Evolutionary conservation across 2,329 filamentous ascomycete species (phyloP).

Genomic region (Rosellinia necatrix): DNA sequence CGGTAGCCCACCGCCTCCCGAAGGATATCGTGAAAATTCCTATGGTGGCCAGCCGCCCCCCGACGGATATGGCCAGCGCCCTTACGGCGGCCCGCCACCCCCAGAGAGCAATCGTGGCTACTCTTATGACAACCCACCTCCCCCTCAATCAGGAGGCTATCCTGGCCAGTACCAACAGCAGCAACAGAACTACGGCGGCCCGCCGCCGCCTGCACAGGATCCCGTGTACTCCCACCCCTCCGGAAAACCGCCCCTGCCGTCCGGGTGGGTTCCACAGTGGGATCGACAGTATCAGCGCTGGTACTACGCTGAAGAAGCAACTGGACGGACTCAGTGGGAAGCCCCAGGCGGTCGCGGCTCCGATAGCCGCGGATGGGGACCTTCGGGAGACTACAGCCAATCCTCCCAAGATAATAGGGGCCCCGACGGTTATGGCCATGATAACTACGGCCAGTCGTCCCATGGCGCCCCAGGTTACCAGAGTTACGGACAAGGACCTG

Average conservation of each 20-base stretch:
- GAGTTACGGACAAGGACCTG: no score
- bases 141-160: constrained; percentile 21
- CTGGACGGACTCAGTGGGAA: constrained; percentile 68
- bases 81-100: not conserved
- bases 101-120: not conserved
- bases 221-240: constrained; percentile 43
- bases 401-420: no score
- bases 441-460: constrained; percentile 27
- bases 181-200: constrained; percentile 27
- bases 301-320: constrained; percentile 67
- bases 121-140: constrained; percentile 1
- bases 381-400: constrained; percentile 32
- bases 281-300: constrained; percentile 65
- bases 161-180: constrained; percentile 27
- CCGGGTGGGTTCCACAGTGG: constrained; percentile 67
- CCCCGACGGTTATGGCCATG: constrained; percentile 12
- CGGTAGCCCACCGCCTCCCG: not conserved
- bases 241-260: constrained; percentile 56
- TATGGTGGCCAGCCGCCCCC: constrained; percentile 10
- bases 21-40: constrained; percentile 3
- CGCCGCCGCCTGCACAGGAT: constrained; percentile 24
- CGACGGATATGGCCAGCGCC: constrained; percentile 5
- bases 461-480: no score
- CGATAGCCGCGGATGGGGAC: constrained; percentile 21
- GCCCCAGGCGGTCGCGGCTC: constrained; percentile 46